Evolutionary conservation across 805 yeast species (phyloP).

Genomic region (Grigorovia transvaalensis): DNA sequence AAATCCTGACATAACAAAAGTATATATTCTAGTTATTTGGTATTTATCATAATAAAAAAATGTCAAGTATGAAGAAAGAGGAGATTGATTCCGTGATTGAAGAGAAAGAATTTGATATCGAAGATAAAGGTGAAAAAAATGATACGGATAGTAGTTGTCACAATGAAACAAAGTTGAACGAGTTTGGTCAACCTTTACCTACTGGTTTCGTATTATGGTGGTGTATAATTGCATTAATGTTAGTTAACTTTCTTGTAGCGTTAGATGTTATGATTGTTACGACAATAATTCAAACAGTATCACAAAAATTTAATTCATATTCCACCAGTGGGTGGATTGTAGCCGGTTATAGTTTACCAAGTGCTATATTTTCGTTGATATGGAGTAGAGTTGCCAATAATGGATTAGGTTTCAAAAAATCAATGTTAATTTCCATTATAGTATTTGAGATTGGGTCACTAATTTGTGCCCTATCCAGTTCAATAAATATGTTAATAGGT

Average conservation of each 20-base stretch:
- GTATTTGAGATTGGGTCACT: slow-evolving; percentile 56
- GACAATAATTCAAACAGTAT: slow-evolving; percentile 40
- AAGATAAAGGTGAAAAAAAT: not conserved
- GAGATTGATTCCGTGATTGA: no score
- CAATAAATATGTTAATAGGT: slow-evolving; percentile 54
- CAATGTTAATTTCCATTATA: slow-evolving; percentile 38
- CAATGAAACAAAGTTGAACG: not conserved
- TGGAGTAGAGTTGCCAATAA: slow-evolving; percentile 46
- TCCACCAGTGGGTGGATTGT: slow-evolving; percentile 50
- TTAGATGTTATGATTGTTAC: slow-evolving; percentile 52
- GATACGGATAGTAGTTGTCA: not conserved
- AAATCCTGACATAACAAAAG: no score
- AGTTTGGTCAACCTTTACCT: slow-evolving; percentile 4
- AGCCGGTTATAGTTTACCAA: slow-evolving; percentile 44
- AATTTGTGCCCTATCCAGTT: slow-evolving; percentile 42
- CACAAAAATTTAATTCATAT: slow-evolving; percentile 39
- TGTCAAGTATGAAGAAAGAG: no score
- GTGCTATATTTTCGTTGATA: slow-evolving; percentile 42
- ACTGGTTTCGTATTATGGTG: slow-evolving; percentile 7
- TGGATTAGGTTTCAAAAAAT: slow-evolving; percentile 45
- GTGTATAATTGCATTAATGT: slow-evolving; percentile 11
- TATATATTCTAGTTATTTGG: no score
- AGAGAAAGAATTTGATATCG: not conserved
- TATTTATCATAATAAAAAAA: no score
- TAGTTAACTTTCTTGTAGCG: slow-evolving; percentile 32